A percentile compares a stretch with the other conserved stretches of the same genome.
Evolutionary conservation across 495 filamentous ascomycete species (phyloP).

Genomic region (Letharia lupina): DNA sequence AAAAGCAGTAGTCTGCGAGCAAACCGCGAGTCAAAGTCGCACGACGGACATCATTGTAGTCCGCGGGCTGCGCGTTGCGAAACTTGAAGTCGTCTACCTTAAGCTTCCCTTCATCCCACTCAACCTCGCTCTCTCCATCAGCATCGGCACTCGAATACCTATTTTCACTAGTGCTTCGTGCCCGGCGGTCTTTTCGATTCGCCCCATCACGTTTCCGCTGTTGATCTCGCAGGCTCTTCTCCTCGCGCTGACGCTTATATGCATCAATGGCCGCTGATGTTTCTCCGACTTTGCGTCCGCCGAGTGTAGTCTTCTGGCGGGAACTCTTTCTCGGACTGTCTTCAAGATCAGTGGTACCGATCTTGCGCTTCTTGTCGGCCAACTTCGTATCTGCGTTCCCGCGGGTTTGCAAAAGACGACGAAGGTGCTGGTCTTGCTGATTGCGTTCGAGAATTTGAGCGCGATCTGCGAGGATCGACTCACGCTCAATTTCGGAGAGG

Average conservation of each 20-base stretch:
- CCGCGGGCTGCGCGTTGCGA: conserved; percentile 53
- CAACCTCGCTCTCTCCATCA: conserved; percentile 72
- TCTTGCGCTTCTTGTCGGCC: conserved; percentile 73
- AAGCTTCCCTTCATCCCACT: conserved; percentile 48
- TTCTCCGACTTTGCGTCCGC: conserved; percentile 71
- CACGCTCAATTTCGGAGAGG: conserved; percentile 83
- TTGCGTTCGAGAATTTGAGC: conserved; percentile 71
- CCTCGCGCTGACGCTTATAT: conserved; percentile 75
- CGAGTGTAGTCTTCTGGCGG: conserved; percentile 68
- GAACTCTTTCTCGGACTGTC: conserved; percentile 68
- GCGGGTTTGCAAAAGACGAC: conserved; percentile 62
- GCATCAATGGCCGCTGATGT: conserved; percentile 67
- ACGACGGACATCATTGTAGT: conserved; percentile 72
- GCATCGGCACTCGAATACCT: conserved; percentile 54
- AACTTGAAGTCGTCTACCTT: conserved; percentile 34
- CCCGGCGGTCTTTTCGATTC: conserved; percentile 50
- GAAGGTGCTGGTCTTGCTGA: conserved; percentile 75
- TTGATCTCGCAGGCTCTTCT: conserved; percentile 64
- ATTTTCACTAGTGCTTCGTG: conserved; percentile 38
- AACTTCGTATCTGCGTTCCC: conserved; percentile 50
- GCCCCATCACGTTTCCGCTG: conserved; percentile 59
- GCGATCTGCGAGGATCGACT: conserved; percentile 81
- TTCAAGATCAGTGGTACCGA: conserved; percentile 55
- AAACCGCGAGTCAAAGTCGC: conserved; percentile 70
- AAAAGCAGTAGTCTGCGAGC: conserved; percentile 82